Percentiles rank a stretch among this genome's conserved stretches.
phyloP scores from a whole-genome alignment of 2,329 filamentous ascomycete species.

The Emergomyces pasteurianus region DNA sequence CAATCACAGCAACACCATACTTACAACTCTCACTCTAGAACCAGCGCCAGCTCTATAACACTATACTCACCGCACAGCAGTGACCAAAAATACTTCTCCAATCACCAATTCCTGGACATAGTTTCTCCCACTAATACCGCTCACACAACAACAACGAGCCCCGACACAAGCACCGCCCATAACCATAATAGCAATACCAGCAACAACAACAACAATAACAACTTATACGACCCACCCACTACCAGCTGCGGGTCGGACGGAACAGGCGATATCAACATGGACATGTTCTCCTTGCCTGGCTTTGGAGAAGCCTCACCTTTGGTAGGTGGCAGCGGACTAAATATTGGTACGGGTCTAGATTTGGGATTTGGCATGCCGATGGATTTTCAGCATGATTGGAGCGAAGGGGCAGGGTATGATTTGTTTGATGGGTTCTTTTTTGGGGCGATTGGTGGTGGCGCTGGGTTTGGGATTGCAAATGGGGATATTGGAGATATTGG shows the following conservation, averaged over 20 bases:
- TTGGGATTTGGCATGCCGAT: constrained; percentile 35
- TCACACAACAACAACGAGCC: not conserved
- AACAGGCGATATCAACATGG: constrained; percentile 19
- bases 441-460: constrained; percentile 23
- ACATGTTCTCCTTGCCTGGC: constrained; percentile 16
- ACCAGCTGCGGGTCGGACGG: constrained; percentile 16
- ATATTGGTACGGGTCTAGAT: constrained; percentile 31
- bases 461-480: not conserved
- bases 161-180: not conserved
- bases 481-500: not conserved
- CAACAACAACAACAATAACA: not conserved
- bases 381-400: constrained; percentile 39
- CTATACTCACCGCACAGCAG: not conserved
- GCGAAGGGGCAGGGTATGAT: constrained; percentile 37
- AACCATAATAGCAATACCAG: not conserved
- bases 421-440: constrained; percentile 46
- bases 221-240: not conserved
- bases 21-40: constrained; percentile 14
- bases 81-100: constrained; percentile 16
- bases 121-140: constrained; percentile 21
- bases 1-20: not conserved
- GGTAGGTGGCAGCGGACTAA: constrained; percentile 17
- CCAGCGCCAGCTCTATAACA: constrained; percentile 5
- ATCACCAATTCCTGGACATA: constrained; percentile 45
- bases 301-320: constrained; percentile 13